Percentiles rank a stretch among this genome's conserved stretches.
Evolutionary conservation across 23 red algal genomes (phyloP).

Genomic region (Pyropia yezoensis): DNA sequence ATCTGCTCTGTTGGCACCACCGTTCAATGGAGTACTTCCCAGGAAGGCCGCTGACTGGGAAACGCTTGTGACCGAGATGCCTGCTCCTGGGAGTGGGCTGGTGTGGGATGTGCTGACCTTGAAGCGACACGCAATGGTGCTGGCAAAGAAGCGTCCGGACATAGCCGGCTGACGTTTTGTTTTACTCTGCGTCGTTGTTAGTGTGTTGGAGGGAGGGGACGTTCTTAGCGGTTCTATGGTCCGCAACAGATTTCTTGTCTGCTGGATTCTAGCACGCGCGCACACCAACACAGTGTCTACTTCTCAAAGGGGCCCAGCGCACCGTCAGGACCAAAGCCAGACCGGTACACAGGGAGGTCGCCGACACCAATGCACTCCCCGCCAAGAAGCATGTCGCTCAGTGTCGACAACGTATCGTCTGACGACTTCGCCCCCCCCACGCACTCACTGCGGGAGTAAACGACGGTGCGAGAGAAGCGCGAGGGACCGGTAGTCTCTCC

Average conservation of each 20-base stretch:
- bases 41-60: not conserved
- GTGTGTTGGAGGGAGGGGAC: not conserved
- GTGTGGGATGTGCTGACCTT: not conserved
- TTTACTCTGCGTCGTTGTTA: not conserved
- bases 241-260: not conserved
- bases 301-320: not conserved
- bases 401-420: no score
- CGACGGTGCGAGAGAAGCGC: not conserved
- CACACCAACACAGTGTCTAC: not conserved
- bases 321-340: not conserved
- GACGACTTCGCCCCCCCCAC: no score
- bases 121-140: no score
- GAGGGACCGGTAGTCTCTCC: not conserved
- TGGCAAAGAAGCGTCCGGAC: not conserved
- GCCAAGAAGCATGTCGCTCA: no score
- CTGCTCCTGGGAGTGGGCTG: not conserved
- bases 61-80: not conserved
- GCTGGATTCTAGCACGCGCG: not conserved
- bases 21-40: not conserved
- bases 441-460: not conserved
- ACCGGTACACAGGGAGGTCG: no score
- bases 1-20: not conserved
- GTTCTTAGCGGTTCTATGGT: not conserved
- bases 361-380: no score
- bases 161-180: not conserved